phyloP scores from a whole-genome alignment of 177 flowering plant genomes.

The Tripterygium wilfordii region DNA sequence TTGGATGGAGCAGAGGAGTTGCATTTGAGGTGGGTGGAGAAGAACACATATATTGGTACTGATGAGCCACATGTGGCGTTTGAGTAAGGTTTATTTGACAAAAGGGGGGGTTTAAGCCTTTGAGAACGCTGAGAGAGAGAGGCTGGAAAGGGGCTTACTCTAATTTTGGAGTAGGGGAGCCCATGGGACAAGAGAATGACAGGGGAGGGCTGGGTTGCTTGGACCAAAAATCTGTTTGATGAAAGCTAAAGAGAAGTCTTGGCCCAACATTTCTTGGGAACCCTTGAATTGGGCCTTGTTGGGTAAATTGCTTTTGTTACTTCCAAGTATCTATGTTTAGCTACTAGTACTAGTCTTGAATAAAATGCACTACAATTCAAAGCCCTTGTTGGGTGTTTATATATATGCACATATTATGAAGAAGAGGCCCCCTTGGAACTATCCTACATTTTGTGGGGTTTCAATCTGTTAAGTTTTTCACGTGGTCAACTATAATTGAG shows the following conservation, averaged over 20 bases:
- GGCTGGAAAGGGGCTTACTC: conserved; percentile 65
- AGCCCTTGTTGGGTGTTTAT: too few species aligned
- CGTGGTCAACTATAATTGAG: too few species aligned
- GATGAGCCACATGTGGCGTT: conserved; percentile 74
- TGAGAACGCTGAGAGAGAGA: conserved; percentile 67
- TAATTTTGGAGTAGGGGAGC: conserved; percentile 84
- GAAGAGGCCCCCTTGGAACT: too few species aligned
- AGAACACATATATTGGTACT: conserved; percentile 93
- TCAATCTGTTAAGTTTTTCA: too few species aligned
- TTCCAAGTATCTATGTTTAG: too few species aligned
- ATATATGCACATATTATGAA: too few species aligned
- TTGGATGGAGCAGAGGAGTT: conserved; percentile 48
- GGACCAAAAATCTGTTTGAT: conserved; percentile 75
- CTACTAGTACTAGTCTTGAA: too few species aligned
- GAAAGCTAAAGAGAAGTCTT: conserved; percentile 74
- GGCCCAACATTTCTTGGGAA: conserved; percentile 77
- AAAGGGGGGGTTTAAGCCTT: conserved; percentile 62
- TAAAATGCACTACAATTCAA: too few species aligned
- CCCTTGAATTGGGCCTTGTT: conserved; percentile 86
- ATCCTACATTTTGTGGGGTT: too few species aligned
- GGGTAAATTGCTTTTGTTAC: too few species aligned
- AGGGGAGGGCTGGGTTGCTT: conserved; percentile 98
- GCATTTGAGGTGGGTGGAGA: conserved; percentile 50
- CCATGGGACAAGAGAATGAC: conserved; percentile 98
- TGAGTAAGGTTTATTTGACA: conserved; percentile 61